A percentile compares a stretch with the other conserved stretches of the same genome.
phyloP scores from a whole-genome alignment of 352 stramenopile genomes.

The Globisporangium iwayamae region DNA sequence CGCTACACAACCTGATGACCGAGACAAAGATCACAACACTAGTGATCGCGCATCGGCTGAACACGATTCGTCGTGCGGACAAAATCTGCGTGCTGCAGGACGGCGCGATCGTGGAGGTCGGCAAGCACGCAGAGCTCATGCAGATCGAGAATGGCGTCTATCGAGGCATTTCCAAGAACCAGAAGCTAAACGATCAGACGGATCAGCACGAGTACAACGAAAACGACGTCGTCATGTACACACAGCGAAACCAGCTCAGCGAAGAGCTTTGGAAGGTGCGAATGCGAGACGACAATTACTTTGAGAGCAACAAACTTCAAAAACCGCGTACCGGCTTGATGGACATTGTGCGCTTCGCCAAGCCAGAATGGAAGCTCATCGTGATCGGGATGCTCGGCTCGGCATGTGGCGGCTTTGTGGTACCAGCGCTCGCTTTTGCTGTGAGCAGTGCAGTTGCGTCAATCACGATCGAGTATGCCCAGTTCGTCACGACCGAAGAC shows the following conservation, averaged over 20 bases:
- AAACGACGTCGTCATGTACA: neutral
- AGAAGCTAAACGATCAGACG: constrained; percentile 19
- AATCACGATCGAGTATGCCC: neutral
- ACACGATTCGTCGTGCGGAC: constrained; percentile 44
- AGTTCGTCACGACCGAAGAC: neutral
- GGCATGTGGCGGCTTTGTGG: neutral
- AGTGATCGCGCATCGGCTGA: constrained; percentile 92
- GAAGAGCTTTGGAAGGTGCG: neutral
- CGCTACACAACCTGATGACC: constrained; percentile 19
- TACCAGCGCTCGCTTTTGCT: neutral
- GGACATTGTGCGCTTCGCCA: neutral
- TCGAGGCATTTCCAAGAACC: constrained; percentile 72
- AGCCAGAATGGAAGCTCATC: neutral
- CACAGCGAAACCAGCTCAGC: neutral
- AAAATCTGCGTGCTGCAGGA: constrained; percentile 49
- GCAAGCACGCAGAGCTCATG: constrained; percentile 39
- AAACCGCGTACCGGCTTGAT: neutral
- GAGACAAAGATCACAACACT: constrained; percentile 77
- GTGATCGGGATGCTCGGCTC: neutral
- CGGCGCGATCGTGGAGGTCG: constrained; percentile 44
- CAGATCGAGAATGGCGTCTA: constrained; percentile 63
- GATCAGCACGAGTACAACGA: constrained; percentile 14
- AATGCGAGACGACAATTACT: neutral
- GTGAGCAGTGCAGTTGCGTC: neutral
- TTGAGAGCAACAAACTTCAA: neutral